Conservation (phyloP, 2,329 filamentous ascomycete genomes). For the Tricladium varicosporioides region DNA sequence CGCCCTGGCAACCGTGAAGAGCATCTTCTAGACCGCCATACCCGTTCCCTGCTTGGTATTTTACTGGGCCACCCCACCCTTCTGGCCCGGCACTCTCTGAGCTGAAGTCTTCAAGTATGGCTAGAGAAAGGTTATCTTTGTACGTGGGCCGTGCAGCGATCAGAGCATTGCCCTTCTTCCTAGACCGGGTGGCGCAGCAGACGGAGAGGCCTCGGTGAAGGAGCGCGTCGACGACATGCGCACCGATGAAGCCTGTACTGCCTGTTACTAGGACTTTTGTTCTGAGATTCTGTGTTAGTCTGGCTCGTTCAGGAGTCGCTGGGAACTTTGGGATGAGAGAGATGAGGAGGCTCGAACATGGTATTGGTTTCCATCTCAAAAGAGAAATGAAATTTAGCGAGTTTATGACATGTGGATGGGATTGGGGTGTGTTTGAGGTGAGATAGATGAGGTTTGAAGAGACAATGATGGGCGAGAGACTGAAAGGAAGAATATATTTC, state of each 20-base stretch:
- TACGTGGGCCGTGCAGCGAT: not conserved
- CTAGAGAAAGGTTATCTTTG: not conserved
- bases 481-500: too few species aligned
- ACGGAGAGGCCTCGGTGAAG: slow-evolving; percentile 19
- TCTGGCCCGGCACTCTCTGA: slow-evolving; percentile 69
- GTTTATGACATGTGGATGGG: too few species aligned
- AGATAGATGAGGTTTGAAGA: too few species aligned
- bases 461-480: too few species aligned
- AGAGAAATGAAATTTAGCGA: too few species aligned
- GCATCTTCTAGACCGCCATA: not conserved
- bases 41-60: not conserved
- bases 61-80: slow-evolving; percentile 49
- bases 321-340: too few species aligned
- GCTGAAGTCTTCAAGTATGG: slow-evolving; percentile 40
- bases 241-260: slow-evolving; percentile 42
- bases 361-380: too few species aligned
- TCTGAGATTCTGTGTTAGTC: too few species aligned
- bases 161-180: not conserved
- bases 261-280: slow-evolving; percentile 41
- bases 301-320: too few species aligned
- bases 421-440: too few species aligned
- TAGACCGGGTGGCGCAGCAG: not conserved
- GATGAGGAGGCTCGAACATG: too few species aligned
- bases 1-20: slow-evolving; percentile 57
- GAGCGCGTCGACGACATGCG: slow-evolving; percentile 38